phyloP scores from a whole-genome alignment of 352 stramenopile species.

The Globisporangium paddicum region DNA sequence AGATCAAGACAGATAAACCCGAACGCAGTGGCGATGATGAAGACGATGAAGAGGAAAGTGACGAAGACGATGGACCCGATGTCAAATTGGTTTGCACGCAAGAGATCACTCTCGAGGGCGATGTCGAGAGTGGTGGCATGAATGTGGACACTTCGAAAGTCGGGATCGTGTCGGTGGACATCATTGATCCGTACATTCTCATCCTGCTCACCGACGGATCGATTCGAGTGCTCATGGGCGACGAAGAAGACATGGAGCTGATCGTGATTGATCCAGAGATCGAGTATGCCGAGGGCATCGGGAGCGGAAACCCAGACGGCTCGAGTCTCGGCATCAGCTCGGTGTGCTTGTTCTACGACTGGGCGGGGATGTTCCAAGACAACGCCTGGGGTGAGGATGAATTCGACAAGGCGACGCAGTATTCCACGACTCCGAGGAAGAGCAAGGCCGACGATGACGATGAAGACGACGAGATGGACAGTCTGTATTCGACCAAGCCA shows the following conservation, averaged over 20 bases:
- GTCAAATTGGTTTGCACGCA: slow-evolving; percentile 76
- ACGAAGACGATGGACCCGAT: slow-evolving; percentile 53
- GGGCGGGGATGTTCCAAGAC: slow-evolving; percentile 73
- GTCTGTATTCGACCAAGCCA: slow-evolving; percentile 50
- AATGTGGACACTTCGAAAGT: slow-evolving; percentile 72
- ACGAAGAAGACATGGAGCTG: slow-evolving; percentile 78
- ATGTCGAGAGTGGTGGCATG: slow-evolving; percentile 79
- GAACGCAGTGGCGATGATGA: slow-evolving; percentile 26
- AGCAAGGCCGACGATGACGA: slow-evolving; percentile 21
- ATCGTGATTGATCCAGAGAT: slow-evolving; percentile 77
- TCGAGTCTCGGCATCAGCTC: slow-evolving; percentile 41
- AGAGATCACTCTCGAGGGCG: slow-evolving; percentile 76
- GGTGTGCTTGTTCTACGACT: slow-evolving; percentile 82
- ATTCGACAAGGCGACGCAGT: slow-evolving; percentile 11
- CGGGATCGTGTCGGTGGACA: slow-evolving; percentile 77
- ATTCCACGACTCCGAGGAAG: slow-evolving; percentile 16
- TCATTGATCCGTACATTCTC: slow-evolving; percentile 82
- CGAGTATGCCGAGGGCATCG: slow-evolving; percentile 48
- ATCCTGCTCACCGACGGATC: slow-evolving; percentile 76
- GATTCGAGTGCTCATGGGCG: slow-evolving; percentile 74
- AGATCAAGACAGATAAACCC: slow-evolving; percentile 7
- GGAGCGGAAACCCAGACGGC: slow-evolving; percentile 16
- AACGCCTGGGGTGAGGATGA: slow-evolving; percentile 57
- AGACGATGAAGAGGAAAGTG: slow-evolving; percentile 29
- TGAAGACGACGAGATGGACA: slow-evolving; percentile 72